Base-by-base conservation (phyloP, 2,329 filamentous ascomycete species). In the Ramularia endophylla region DNA sequence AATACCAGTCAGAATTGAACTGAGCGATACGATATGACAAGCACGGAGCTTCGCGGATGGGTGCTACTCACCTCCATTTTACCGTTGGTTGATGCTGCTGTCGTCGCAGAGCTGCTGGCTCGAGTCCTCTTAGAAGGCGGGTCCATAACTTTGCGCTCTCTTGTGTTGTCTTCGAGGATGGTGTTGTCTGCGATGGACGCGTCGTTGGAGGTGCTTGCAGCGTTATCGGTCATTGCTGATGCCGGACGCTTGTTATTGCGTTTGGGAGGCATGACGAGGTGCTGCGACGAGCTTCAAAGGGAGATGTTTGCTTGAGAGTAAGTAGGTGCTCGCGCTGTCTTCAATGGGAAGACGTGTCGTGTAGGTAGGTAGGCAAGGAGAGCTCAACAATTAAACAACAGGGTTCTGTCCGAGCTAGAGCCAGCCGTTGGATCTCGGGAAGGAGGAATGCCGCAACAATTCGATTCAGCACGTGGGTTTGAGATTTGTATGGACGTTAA, bases 171-270 rank as follows among this genome's bases (percentile, higher is more conserved):
- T 28, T 72, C 68, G 27, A 72, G 75, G 38, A 84, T 77, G 12
- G 82, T 81, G 52, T 86, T 81, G 61, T 90, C 87, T 67, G 94
- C 86, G 51, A 75, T 85, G 12, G 86, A 90, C 46, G 85, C 85
- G 68, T 94, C 86, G 60, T 85, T 79, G 27, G 86, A 89, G 75
- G 62, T 82, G 36, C 6, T 11, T 6, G 52, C 31, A 12, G 82
- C 74, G 36, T 80, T 71, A 59, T 83, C 74, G 43, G 36, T 28
- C 13, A 28, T 22, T 8, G 13, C 18, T 5, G 36, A 27, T 6
- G 18, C n/a, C 36, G 36, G 25, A 5, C 36, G 19, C 17, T 38
- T 25, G 22, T 25, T 25, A 25, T 95, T 95, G 67, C 89, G 83
- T 74, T 95, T 95, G 56, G 69, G 65, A 44, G 66, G 61, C 59